Base-by-base conservation (phyloP, 108 stramenopile genomes). In the Cyclotella baltica region DNA sequence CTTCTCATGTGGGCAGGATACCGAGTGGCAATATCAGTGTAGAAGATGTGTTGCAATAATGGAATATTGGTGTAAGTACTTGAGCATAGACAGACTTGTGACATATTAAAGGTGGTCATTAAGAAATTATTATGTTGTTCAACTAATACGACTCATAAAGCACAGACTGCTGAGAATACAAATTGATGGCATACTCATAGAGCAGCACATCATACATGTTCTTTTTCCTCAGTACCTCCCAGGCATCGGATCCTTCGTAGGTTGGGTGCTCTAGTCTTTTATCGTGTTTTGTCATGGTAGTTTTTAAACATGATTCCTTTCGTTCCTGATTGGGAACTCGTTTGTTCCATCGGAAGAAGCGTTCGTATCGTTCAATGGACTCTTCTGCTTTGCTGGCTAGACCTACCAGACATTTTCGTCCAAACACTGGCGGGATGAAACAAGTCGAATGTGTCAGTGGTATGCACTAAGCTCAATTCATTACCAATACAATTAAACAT, bases 321-420 rank as follows among this genome's bases (percentile, higher is more conserved):
- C 5, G 33, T 4, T 30, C 46, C 30, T 37, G 16, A 25, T 77
- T 62, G 2, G 66, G n/a, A 18, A 67, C 30, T 37, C 53, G 65
- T 38, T 48, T 61, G 28, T 73, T 75, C 87, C 87, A 88, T 15
- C 71, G 62, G 35, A 77, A 76, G 69, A 73, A 88, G 19, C 75
- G 69, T 64, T 79, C 70, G 31, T 83, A 65, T 52, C 87, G 52
- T 56, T 37, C 36, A 30, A 87, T 62, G 2, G 80, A 76, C 50
- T 85, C 84, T 43, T 85, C 76, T 20, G 52, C 46, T 37, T 80
- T 74, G 3, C 85, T 84, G 28, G 78, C 36, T 10, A 87, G 76
- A 3, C 87, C 87, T n/a, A 87, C 84, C 0, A 87, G 77, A 40
- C 84, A 87, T 67, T 87, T 87, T 37, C 77, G 63, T 43, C 71